A percentile compares a stretch with the other conserved stretches of the same genome.
phyloP scores from a whole-genome alignment of 805 yeast genomes.

The Saturnispora dispora region DNA sequence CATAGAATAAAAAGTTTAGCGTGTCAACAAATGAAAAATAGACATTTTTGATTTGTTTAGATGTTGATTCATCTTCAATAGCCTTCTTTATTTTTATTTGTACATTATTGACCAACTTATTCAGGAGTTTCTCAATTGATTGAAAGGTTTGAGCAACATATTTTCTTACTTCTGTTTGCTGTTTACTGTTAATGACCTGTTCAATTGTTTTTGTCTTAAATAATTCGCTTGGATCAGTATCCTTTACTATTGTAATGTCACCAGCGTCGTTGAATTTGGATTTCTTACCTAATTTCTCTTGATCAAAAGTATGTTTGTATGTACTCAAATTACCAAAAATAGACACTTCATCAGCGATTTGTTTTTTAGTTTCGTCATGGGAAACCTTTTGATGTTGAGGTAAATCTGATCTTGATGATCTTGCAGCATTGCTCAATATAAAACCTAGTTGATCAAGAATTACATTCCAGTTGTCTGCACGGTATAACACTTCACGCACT shows the following conservation, averaged over 20 bases:
- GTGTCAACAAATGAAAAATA: neutral
- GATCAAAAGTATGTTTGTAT: constrained; percentile 9
- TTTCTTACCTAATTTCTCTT: neutral
- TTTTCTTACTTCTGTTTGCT: neutral
- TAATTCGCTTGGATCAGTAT: neutral
- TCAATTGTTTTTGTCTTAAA: neutral
- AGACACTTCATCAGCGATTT: constrained; percentile 5
- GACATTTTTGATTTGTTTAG: neutral
- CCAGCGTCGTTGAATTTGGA: neutral
- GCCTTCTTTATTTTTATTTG: neutral
- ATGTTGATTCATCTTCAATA: constrained; percentile 1
- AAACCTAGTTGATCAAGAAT: constrained; percentile 52
- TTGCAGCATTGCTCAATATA: constrained; percentile 36
- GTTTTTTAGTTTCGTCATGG: neutral
- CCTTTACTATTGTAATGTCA: constrained; percentile 3
- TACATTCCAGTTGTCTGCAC: constrained; percentile 41
- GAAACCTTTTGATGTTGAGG: constrained; percentile 6
- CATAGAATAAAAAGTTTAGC: constrained; percentile 6
- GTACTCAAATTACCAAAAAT: constrained; percentile 24
- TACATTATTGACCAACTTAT: neutral
- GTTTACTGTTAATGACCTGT: neutral
- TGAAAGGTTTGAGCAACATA: neutral
- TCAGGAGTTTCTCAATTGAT: neutral
- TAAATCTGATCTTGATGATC: constrained; percentile 20
- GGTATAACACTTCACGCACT: constrained; percentile 46